Evolutionary conservation across 768 basidiomycete genomes (phyloP).

Genomic region (Lactarius sanguifluus): DNA sequence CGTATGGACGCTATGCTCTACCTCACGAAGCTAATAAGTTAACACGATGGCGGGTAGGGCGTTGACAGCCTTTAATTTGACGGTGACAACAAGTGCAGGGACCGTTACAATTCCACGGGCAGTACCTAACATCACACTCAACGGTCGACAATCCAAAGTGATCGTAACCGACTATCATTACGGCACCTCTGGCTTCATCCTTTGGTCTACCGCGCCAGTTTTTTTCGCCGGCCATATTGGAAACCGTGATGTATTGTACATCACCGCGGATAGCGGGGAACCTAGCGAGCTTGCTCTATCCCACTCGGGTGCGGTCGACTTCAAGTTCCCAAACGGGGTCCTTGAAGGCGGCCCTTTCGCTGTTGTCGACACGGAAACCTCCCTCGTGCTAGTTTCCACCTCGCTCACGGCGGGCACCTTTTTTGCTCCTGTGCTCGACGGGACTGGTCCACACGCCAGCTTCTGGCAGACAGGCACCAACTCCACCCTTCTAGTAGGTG

Average conservation of each 20-base stretch:
- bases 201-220: constrained; percentile 73
- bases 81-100: constrained; percentile 53
- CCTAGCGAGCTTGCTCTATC: constrained; percentile 38
- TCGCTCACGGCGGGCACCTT: constrained; percentile 65
- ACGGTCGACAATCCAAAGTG: constrained; percentile 72
- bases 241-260: constrained; percentile 42
- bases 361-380: constrained; percentile 62
- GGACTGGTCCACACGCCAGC: constrained; percentile 47
- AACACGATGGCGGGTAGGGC: constrained; percentile 36
- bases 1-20: constrained; percentile 42
- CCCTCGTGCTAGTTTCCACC: constrained; percentile 70
- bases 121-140: constrained; percentile 53
- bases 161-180: constrained; percentile 72
- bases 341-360: constrained; percentile 54
- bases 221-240: constrained; percentile 59
- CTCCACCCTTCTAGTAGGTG: constrained; percentile 53
- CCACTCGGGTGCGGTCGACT: constrained; percentile 21
- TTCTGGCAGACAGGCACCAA: constrained; percentile 79
- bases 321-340: constrained; percentile 55
- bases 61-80: constrained; percentile 57
- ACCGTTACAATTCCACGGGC: constrained; percentile 56
- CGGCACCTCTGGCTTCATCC: constrained; percentile 53
- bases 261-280: constrained; percentile 40
- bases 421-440: constrained; percentile 66
- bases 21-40: background rate